Evolutionary conservation across 257 asterid species (phyloP).

Genomic region (Coffea canephora): DNA sequence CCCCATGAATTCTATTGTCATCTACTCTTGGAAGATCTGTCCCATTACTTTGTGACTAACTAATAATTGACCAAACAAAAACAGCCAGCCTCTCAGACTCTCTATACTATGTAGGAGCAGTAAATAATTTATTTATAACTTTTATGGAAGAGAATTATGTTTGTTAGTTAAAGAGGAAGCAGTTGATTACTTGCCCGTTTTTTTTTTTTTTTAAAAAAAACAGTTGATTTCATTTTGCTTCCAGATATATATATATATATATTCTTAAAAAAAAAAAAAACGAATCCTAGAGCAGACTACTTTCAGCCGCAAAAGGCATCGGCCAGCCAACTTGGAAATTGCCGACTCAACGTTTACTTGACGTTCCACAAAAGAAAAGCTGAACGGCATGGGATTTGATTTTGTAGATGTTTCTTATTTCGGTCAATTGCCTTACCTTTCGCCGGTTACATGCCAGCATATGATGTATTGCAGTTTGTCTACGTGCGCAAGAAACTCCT

Average conservation of each 20-base stretch:
- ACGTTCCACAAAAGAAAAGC: background rate
- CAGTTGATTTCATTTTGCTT: background rate
- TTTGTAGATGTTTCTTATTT: background rate
- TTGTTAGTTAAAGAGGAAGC: background rate
- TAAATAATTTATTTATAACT: background rate
- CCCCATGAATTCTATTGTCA: background rate
- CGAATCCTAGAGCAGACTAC: background rate
- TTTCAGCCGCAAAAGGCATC: background rate
- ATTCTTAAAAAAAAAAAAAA: too few relatives aligned
- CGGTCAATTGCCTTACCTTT: background rate
- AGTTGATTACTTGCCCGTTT: background rate
- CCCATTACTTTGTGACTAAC: background rate
- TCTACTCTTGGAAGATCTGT: slow-evolving; percentile 4
- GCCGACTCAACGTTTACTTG: background rate
- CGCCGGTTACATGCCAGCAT: background rate
- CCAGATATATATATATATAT: background rate
- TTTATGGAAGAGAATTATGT: background rate
- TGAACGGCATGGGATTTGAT: background rate
- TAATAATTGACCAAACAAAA: background rate
- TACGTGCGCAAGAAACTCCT: too few relatives aligned
- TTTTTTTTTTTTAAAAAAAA: too few relatives aligned
- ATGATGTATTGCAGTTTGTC: too few relatives aligned
- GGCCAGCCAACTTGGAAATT: background rate
- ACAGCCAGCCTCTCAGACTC: too few relatives aligned
- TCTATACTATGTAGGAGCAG: too few relatives aligned